Base-by-base conservation (phyloP, 257 asterid species). In the Cinchona pubescens region DNA sequence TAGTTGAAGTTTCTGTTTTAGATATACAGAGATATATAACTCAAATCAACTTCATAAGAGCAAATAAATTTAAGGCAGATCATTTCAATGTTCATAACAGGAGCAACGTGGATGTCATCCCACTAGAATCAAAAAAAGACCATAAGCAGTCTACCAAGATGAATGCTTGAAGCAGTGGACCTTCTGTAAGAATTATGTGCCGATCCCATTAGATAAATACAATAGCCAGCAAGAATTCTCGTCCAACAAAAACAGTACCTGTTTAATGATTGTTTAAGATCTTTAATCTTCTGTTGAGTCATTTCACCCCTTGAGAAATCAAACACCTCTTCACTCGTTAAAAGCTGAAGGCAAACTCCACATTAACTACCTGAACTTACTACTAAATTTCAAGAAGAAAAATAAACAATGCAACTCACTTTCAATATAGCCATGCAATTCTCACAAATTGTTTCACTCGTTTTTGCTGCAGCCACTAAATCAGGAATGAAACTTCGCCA, bases 281-380 rank as follows among this genome's bases (percentile, higher is more conserved):
- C 99, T 83, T 91, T 95, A 67, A 95, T 95, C 93, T 95, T 95
- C 82, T 79, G 99, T 67, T 91, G 99, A 74, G 99, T 95, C 99
- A 95, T 90, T 86, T 92, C 98, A 80, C 99, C 99, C 82, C 99
- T 90, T 55, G 99, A 95, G 90, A 95, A 95, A 85, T 95, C 99
- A 32, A 95, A 95, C 29, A 95, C 99, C 88, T 95, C 99, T 81
- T 95, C 99, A 69, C 99, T 95, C n/a, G n/a, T n/a, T n/a, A 95
- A 88, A 85, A 95, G 99, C 99, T 95, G 90, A 34, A 30, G 85
- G 79, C 49, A 48, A 79, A 75, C 34, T 29, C 46, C 18, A 27
- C 11, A 79, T 85, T 67, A 76, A 72, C 65, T 34, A 75, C 56
- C 65, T 49, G 72, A 66, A 69, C 59, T 56, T n/a, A 49, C 45